Conservation (phyloP, 768 basidiomycete species). For the Naganishia vaughanmartiniae region DNA sequence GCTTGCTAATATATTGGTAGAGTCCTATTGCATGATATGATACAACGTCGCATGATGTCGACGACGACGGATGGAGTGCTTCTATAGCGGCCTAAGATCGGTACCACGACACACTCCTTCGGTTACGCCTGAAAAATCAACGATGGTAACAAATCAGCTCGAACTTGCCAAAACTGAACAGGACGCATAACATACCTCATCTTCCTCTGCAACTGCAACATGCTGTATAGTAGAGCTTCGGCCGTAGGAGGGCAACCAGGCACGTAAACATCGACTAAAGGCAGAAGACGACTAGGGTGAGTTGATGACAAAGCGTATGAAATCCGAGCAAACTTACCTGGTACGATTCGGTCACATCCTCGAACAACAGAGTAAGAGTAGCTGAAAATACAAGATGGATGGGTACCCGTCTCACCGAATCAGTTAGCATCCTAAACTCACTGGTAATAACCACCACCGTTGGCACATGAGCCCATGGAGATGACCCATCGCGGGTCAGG, state of each 20-base stretch:
- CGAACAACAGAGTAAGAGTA: slow-evolving; percentile 98
- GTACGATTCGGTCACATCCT: slow-evolving; percentile 96
- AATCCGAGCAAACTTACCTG: slow-evolving; percentile 80
- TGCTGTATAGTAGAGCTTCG: slow-evolving; percentile 93
- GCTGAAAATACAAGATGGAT: slow-evolving; percentile 62
- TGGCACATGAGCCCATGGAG: slow-evolving; percentile 99
- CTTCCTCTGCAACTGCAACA: slow-evolving; percentile 95
- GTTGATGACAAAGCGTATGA: slow-evolving; percentile 61
- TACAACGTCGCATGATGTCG: neutral
- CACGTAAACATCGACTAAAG: slow-evolving; percentile 19
- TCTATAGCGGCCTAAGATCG: slow-evolving; percentile 15
- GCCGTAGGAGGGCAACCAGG: slow-evolving; percentile 57
- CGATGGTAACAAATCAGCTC: neutral
- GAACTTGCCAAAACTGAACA: neutral
- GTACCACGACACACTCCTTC: slow-evolving; percentile 22
- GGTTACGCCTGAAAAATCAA: slow-evolving; percentile 5
- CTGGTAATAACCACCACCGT: slow-evolving; percentile 70
- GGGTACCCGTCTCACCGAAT: slow-evolving; percentile 54
- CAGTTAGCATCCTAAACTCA: slow-evolving; percentile 24
- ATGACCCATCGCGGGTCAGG: slow-evolving; percentile 99
- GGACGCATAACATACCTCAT: slow-evolving; percentile 60
- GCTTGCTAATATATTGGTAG: neutral
- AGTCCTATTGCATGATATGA: neutral
- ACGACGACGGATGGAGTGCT: neutral
- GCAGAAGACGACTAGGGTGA: neutral